These are phyloP conservation scores for Linum trigynum DNA, from an alignment of 345 rosid genomes.

Conservation along the genomic window DNA sequence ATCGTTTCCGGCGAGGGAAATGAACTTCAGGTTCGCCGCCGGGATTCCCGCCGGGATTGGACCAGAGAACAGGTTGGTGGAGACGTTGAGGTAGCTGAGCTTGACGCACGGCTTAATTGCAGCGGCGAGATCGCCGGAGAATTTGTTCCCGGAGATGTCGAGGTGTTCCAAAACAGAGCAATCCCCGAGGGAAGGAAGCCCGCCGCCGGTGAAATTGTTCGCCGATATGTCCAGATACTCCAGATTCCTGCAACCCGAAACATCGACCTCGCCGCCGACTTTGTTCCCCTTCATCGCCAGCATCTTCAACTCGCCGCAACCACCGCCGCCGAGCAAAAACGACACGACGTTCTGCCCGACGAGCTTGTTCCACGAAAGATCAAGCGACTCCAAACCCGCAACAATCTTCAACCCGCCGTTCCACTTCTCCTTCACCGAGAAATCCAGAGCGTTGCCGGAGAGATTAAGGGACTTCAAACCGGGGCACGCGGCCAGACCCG, in stretches of 20 bases:
- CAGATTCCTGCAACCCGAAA: conserved; percentile 49
- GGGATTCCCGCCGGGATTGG: conserved; percentile 40
- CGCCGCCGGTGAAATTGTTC: conserved; percentile 52
- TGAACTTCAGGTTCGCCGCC: conserved; percentile 34
- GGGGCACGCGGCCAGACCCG: conserved; percentile 44
- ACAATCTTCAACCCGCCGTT: conserved; percentile 34
- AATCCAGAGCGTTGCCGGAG: conserved; percentile 50
- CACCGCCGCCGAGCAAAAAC: conserved; percentile 51
- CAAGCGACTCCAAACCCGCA: conserved; percentile 42
- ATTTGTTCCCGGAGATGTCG: conserved; percentile 43
- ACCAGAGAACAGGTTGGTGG: conserved; percentile 59
- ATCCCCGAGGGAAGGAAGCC: conserved; percentile 44
- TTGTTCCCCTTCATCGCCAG: conserved; percentile 57
- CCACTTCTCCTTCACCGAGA: conserved; percentile 25
- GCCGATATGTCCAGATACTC: conserved; percentile 58
- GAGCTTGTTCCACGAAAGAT: conserved; percentile 60
- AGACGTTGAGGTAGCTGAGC: conserved; percentile 52
- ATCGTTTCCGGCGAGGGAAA: conserved; percentile 40
- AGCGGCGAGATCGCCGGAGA: conserved; percentile 33
- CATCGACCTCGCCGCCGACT: conserved; percentile 50
- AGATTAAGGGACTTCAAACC: conserved; percentile 46
- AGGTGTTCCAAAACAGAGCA: conserved; percentile 58
- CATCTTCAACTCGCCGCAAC: conserved; percentile 45
- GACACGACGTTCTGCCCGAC: conserved; percentile 42
- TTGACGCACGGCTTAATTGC: conserved; percentile 43